Conservation (phyloP, 371 early-diverging fungal genomes). For the Catenaria anguillulae region DNA sequence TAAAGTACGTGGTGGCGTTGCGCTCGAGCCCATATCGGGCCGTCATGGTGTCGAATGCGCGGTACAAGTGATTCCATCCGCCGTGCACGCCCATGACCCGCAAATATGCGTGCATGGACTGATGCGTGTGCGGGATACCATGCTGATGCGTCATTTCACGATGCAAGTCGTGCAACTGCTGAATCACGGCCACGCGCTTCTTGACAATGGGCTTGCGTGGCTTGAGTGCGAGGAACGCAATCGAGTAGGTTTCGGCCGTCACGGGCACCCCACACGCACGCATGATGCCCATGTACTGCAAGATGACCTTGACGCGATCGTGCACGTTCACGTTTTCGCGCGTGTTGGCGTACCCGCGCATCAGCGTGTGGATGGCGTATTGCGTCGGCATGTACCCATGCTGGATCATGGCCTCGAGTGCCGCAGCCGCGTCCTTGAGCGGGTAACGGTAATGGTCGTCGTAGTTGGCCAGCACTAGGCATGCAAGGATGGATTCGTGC, state of each 20-base stretch:
- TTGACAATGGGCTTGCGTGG: background rate
- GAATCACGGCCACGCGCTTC: background rate
- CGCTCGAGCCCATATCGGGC: background rate
- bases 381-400: background rate
- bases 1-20: background rate
- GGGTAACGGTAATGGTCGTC: conserved; percentile 3
- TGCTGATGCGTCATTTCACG: too few species aligned
- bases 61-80: background rate
- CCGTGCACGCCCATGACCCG: background rate
- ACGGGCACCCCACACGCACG: background rate
- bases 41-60: background rate
- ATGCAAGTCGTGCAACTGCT: background rate
- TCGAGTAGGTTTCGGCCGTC: conserved; percentile 1
- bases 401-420: background rate
- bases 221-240: background rate
- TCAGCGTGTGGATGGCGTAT: conserved; percentile 4
- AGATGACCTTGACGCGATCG: background rate
- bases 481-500: background rate
- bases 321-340: background rate
- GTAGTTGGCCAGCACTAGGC: conserved; percentile 4
- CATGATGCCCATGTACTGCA: background rate
- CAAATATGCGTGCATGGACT: background rate
- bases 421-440: background rate
- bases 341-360: conserved; percentile 4
- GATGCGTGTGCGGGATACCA: background rate